Evolutionary conservation across 2,329 filamentous ascomycete genomes (phyloP), one percentile per base, ranked within the genome.

Genomic region (Plectosphaerella cucumerina): DNA sequence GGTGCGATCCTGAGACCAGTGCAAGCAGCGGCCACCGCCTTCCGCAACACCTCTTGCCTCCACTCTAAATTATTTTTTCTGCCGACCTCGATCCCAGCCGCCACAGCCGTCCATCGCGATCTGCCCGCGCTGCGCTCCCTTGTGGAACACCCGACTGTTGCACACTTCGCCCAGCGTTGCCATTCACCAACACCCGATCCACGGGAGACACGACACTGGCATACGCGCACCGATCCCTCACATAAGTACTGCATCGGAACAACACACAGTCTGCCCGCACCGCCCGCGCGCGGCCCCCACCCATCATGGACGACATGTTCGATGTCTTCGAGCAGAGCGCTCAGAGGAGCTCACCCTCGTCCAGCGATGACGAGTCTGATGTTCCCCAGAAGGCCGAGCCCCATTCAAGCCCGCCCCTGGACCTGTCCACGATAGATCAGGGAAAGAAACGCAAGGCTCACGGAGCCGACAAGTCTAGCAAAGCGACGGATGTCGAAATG

Each of bases 361-460:
- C 64, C 8, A 73, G 70, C 65, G 75, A 78, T 58, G 65, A 70
- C 55, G 70, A 77, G 67, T 66, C 58, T 55, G 59, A 58, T 53
- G 59, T 9, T 11, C 26, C 26, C 2, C 8, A 10, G 8, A 31
- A 8, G 26, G 8, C 26, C 26, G 26, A 31, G 26, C 8, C 12
- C 26, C 26, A 8, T 11, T 31, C 26, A 8, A 31, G 26, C 26
- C 26, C 26, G 3, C 8, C 26, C 26, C 8, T 8, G 26, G 26
- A 31, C 6, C 26, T 9, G 26, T 31, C 26, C 12, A 11, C 26
- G 8, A 31, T 31, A 60, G 81, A 85, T 57, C 83, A 80, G 68
- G 88, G 76, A 72, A 94, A 91, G 73, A 96, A 97, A 79, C 83
- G 91, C 69, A 89, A 90, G 68, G 86, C 87, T 37, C 92, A 91